These are phyloP conservation scores for Nakaseomyces uthaithaninus DNA, from an alignment of 1,139 yeast species.

Conservation along the genomic window DNA sequence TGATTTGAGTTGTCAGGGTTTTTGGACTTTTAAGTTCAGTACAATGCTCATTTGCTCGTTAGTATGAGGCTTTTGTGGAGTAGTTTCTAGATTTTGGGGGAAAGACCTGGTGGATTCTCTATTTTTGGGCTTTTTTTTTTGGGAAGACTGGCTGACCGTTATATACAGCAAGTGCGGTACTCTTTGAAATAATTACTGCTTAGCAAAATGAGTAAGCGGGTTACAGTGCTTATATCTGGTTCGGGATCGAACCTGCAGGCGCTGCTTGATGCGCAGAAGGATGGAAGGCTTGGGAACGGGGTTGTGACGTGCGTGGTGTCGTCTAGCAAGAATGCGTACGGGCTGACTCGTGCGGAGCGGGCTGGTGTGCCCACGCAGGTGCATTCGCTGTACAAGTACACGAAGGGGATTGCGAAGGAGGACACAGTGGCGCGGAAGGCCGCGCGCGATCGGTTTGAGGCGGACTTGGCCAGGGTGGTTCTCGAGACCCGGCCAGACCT, in stretches of 20 bases:
- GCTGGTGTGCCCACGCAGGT: conserved; percentile 60
- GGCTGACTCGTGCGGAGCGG: conserved; percentile 65
- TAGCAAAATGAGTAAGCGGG: conserved; percentile 28
- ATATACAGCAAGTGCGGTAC: too few species aligned
- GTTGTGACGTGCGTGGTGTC: conserved; percentile 58
- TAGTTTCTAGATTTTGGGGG: too few species aligned
- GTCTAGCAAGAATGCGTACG: conserved; percentile 75
- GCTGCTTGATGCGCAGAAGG: conserved; percentile 62
- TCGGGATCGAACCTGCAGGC: conserved; percentile 94
- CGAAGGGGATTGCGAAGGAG: conserved; percentile 59
- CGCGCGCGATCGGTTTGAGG: conserved; percentile 66
- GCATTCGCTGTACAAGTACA: conserved; percentile 69
- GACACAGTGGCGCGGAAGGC: conserved; percentile 43
- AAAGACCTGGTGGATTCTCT: too few species aligned
- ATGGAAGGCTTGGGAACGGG: conserved; percentile 45
- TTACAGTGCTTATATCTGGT: conserved; percentile 84
- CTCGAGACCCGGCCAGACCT: conserved; percentile 61
- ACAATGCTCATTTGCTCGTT: too few species aligned
- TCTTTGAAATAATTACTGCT: too few species aligned
- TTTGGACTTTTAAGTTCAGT: too few species aligned
- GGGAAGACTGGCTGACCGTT: too few species aligned
- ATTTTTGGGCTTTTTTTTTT: too few species aligned
- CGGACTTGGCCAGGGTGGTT: conserved; percentile 64
- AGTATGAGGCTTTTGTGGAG: too few species aligned
- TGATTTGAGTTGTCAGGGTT: too few species aligned